Evolutionary conservation across 371 early-diverging fungal genomes (phyloP).

Genomic region (Circinella minor): DNA sequence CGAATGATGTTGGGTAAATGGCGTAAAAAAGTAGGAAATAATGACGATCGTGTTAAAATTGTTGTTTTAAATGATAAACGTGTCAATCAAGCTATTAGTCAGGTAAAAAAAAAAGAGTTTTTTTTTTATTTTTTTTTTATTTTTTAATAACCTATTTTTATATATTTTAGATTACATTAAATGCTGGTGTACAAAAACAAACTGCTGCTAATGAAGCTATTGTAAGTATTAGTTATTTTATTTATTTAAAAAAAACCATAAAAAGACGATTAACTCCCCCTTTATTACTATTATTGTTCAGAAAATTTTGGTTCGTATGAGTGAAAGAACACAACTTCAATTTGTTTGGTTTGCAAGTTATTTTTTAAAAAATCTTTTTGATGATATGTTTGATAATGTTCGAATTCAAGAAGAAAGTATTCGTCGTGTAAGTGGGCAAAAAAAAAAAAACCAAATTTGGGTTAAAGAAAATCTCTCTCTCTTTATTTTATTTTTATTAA

Average conservation of each 20-base stretch:
- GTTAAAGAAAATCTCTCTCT: no score
- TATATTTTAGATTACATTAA: slow-evolving; percentile 39
- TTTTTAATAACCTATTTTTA: background rate
- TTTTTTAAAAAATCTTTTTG: slow-evolving; percentile 43
- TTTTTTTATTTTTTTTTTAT: background rate
- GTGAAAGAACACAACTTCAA: slow-evolving; percentile 52
- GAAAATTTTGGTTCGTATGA: slow-evolving; percentile 52
- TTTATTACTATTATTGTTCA: background rate
- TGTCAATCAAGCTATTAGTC: slow-evolving; percentile 47
- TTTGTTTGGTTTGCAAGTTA: slow-evolving; percentile 56
- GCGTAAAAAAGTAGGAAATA: slow-evolving; percentile 50
- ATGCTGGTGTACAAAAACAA: slow-evolving; percentile 53
- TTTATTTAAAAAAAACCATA: no score
- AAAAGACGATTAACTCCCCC: no score
- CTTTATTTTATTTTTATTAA: no score
- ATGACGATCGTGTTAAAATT: slow-evolving; percentile 51
- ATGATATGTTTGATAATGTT: slow-evolving; percentile 52
- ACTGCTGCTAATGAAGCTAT: slow-evolving; percentile 54
- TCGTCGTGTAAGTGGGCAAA: slow-evolving; percentile 28
- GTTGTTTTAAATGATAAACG: slow-evolving; percentile 56
- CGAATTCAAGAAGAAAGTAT: slow-evolving; percentile 45
- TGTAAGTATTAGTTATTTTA: no score
- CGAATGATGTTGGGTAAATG: slow-evolving; percentile 48
- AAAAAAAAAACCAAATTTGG: background rate
- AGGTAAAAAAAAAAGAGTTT: slow-evolving; percentile 17